Conservation (phyloP, 2,329 filamentous ascomycete species). For the Ustilaginoidea virens region DNA sequence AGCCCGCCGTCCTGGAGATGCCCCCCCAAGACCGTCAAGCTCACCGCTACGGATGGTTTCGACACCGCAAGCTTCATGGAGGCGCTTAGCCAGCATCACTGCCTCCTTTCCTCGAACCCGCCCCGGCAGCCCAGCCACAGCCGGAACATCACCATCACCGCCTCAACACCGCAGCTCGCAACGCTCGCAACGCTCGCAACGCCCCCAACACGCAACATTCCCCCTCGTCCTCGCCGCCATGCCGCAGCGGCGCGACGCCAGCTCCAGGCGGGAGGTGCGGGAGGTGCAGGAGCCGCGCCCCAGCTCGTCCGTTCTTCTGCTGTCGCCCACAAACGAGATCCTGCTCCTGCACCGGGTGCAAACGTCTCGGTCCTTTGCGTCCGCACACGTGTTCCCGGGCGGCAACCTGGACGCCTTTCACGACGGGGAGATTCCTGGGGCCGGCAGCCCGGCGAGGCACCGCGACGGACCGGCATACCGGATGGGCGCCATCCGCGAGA, state of each 20-base stretch:
- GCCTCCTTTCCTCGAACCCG: too few relatives aligned
- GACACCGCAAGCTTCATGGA: too few relatives aligned
- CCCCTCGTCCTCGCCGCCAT: constrained; percentile 1
- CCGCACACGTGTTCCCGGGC: constrained; percentile 89
- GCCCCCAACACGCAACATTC: neutral
- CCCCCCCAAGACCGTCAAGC: too few relatives aligned
- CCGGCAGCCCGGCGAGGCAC: constrained; percentile 42
- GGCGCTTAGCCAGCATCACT: too few relatives aligned
- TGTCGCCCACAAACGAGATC: constrained; percentile 77
- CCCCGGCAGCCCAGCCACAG: too few relatives aligned
- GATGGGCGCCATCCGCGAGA: constrained; percentile 75
- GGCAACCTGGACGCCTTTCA: constrained; percentile 67
- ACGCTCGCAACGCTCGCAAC: too few relatives aligned
- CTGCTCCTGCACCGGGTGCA: constrained; percentile 76
- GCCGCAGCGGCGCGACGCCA: constrained; percentile 4
- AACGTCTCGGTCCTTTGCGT: constrained; percentile 71
- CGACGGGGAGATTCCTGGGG: constrained; percentile 43
- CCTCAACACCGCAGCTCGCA: constrained; percentile 1
- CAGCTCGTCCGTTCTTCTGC: constrained; percentile 64
- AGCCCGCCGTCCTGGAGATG: too few relatives aligned
- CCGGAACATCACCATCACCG: neutral
- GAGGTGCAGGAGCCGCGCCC: constrained; percentile 35
- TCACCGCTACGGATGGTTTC: too few relatives aligned
- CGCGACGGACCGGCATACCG: constrained; percentile 59
- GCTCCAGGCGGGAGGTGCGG: constrained; percentile 11